Percentiles rank a stretch among this genome's conserved stretches.
phyloP scores from a whole-genome alignment of 83 land plant genomes.

The Thuja plicata region DNA sequence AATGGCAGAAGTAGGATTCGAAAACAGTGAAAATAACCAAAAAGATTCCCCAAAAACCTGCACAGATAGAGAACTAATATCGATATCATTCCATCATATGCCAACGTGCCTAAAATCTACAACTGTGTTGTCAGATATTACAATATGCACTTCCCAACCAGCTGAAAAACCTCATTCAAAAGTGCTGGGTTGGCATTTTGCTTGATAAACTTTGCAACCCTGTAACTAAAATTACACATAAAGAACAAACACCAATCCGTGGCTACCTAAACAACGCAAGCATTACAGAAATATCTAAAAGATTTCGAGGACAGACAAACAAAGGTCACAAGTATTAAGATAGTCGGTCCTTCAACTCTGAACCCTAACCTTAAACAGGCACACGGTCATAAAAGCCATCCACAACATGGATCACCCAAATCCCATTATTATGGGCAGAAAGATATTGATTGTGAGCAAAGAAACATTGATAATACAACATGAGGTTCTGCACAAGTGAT shows the following conservation, averaged over 20 bases:
- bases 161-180: too few species aligned
- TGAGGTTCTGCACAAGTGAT: not conserved
- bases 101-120: not conserved
- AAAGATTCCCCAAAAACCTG: not conserved
- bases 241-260: too few species aligned
- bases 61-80: not conserved
- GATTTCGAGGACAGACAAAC: not conserved
- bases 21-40: not conserved
- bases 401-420: not conserved
- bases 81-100: not conserved
- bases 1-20: not conserved
- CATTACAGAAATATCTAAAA: too few species aligned
- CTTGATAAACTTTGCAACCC: too few species aligned
- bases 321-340: too few species aligned
- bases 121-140: not conserved
- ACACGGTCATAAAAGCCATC: not conserved
- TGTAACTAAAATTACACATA: too few species aligned
- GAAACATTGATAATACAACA: not conserved
- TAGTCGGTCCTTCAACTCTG: not conserved
- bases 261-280: too few species aligned
- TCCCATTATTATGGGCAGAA: not conserved
- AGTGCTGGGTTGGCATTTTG: too few species aligned
- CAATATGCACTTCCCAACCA: not conserved
- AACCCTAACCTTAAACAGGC: not conserved
- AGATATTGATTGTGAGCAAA: not conserved